Percentiles rank a stretch among this genome's conserved stretches.
Evolutionary conservation across 257 asterid species (phyloP).

Genomic region (Lycium barbarum): DNA sequence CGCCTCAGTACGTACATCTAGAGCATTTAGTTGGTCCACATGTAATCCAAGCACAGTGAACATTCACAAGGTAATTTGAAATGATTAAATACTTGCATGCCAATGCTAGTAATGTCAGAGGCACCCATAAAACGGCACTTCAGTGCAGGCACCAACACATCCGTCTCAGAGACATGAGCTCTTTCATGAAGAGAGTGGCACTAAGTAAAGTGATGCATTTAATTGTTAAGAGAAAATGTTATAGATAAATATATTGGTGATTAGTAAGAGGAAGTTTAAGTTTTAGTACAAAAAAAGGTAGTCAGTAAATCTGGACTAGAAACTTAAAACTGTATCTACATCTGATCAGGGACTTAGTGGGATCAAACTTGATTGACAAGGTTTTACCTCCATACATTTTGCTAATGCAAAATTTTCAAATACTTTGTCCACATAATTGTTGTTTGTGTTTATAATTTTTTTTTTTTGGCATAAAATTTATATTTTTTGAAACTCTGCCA

Average conservation of each 20-base stretch:
- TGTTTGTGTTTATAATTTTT: neutral
- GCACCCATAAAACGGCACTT: neutral
- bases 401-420: neutral
- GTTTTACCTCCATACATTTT: conserved; percentile 1
- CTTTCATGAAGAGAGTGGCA: neutral
- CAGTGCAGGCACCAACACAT: neutral
- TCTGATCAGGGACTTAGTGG: neutral
- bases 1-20: no score
- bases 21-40: no score
- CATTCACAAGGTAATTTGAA: neutral
- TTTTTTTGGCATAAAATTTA: neutral
- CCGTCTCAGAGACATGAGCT: neutral
- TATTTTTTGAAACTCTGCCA: neutral
- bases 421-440: neutral
- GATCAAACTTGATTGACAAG: conserved; percentile 6
- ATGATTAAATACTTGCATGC: neutral
- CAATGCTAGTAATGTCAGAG: neutral
- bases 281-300: neutral
- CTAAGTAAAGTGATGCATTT: neutral
- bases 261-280: neutral
- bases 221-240: neutral
- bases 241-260: neutral
- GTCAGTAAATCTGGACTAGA: neutral
- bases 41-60: no score
- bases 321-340: neutral